These are phyloP conservation scores for Phaeosphaeria sp. DNA, from an alignment of 2,329 filamentous ascomycete genomes.

Conservation along the genomic window DNA sequence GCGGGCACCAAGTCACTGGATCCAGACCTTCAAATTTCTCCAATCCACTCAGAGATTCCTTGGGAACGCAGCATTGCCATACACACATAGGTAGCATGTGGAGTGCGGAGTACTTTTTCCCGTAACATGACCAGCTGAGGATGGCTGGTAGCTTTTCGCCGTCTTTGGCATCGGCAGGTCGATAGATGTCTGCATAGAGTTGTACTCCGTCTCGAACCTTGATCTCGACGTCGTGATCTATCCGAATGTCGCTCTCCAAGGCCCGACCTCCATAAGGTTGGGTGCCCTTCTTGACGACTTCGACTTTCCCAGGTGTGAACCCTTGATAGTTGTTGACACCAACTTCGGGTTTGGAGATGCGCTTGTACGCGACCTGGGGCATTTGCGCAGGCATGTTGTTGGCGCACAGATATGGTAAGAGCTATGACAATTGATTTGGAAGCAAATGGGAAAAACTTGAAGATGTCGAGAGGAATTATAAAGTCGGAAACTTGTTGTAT, in stretches of 20 bases:
- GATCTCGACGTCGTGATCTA: slow-evolving; percentile 57
- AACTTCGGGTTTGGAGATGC: slow-evolving; percentile 44
- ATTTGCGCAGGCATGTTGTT: slow-evolving; percentile 38
- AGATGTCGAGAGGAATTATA: neutral
- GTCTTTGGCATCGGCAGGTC: slow-evolving; percentile 43
- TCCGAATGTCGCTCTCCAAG: slow-evolving; percentile 48
- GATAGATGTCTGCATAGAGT: slow-evolving; percentile 56
- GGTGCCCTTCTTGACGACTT: slow-evolving; percentile 50
- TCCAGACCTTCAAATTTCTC: slow-evolving; percentile 56
- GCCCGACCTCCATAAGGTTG: slow-evolving; percentile 46
- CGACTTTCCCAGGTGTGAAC: slow-evolving; percentile 48
- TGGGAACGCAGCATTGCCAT: slow-evolving; percentile 49
- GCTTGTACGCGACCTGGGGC: slow-evolving; percentile 38
- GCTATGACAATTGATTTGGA: neutral
- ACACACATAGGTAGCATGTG: slow-evolving; percentile 49
- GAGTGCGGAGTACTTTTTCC: slow-evolving; percentile 53
- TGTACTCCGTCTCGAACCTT: slow-evolving; percentile 51
- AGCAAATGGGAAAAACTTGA: neutral
- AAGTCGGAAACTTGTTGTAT: too few relatives aligned
- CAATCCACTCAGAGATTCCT: slow-evolving; percentile 31
- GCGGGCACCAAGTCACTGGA: slow-evolving; percentile 44
- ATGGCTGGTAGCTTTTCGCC: slow-evolving; percentile 52
- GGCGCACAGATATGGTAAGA: neutral
- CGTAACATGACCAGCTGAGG: slow-evolving; percentile 55
- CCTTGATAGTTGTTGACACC: slow-evolving; percentile 53